Conservation (phyloP, 345 rosid species). For the Luvunga scandens region DNA sequence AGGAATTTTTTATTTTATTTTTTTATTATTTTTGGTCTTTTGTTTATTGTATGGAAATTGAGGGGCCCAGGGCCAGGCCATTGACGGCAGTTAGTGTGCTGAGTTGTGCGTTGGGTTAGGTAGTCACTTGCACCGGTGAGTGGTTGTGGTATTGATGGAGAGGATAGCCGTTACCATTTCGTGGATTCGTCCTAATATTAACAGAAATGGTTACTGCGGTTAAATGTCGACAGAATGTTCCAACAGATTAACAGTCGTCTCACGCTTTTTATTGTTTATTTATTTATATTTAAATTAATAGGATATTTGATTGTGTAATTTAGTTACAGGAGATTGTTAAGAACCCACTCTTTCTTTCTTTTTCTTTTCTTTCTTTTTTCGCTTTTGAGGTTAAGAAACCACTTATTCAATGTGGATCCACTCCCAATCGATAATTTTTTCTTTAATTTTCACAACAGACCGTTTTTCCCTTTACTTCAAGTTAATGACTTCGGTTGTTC, state of each 20-base stretch:
- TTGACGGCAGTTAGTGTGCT: conserved; percentile 9
- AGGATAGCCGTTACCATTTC: background rate
- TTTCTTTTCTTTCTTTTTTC: too few relatives aligned
- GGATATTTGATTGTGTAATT: too few relatives aligned
- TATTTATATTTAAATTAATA: too few relatives aligned
- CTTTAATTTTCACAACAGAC: background rate
- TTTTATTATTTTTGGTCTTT: background rate
- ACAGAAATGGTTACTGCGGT: background rate
- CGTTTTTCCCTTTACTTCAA: background rate
- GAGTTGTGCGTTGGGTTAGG: conserved; percentile 7
- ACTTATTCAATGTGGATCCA: background rate
- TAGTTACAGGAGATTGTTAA: background rate
- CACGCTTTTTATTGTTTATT: background rate
- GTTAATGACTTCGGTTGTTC: background rate
- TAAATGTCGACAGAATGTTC: background rate
- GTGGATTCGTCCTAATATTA: background rate
- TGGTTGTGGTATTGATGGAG: too few relatives aligned
- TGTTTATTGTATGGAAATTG: conserved; percentile 46
- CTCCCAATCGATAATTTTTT: background rate
- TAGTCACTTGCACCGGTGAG: background rate
- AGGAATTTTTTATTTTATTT: conserved; percentile 21
- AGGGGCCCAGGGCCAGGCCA: conserved; percentile 28
- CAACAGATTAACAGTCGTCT: background rate
- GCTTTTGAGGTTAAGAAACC: background rate
- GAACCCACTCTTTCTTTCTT: background rate